Conservation (phyloP, 805 yeast genomes). For the Pichia pseudocactophila region DNA sequence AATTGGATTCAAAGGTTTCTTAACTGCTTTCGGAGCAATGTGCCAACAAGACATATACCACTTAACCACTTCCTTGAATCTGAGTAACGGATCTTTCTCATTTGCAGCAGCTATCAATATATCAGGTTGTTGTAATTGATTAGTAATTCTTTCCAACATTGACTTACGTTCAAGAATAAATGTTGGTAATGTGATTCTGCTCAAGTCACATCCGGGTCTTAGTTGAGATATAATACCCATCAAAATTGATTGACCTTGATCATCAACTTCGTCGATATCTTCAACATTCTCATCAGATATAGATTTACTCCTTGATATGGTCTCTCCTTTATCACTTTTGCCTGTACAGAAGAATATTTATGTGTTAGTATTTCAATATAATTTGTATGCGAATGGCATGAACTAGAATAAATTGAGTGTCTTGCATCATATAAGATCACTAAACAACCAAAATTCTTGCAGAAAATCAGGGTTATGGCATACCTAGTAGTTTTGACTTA, state of each 20-base stretch:
- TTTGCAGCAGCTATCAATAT: slow-evolving; percentile 61
- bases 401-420: not conserved
- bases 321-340: slow-evolving; percentile 1
- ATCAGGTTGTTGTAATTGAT: slow-evolving; percentile 74
- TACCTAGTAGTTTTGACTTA: slow-evolving; percentile 9
- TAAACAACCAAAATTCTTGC: too few species aligned
- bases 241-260: slow-evolving; percentile 78
- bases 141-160: slow-evolving; percentile 92
- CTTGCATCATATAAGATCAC: too few species aligned
- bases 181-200: slow-evolving; percentile 90
- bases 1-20: slow-evolving; percentile 93
- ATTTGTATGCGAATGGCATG: not conserved
- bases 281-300: slow-evolving; percentile 32
- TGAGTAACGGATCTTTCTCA: slow-evolving; percentile 46
- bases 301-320: not conserved
- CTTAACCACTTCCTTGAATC: slow-evolving; percentile 67
- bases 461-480: too few species aligned
- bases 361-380: not conserved
- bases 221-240: slow-evolving; percentile 84
- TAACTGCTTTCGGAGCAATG: slow-evolving; percentile 96
- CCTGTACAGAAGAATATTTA: slow-evolving; percentile 1
- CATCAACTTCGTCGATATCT: slow-evolving; percentile 89
- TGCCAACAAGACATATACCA: slow-evolving; percentile 98
- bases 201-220: slow-evolving; percentile 85
- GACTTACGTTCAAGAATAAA: slow-evolving; percentile 91